A percentile compares a stretch with the other conserved stretches of the same genome.
Evolutionary conservation across 2,329 filamentous ascomycete species (phyloP).

Genomic region (Xylariaceae sp.): DNA sequence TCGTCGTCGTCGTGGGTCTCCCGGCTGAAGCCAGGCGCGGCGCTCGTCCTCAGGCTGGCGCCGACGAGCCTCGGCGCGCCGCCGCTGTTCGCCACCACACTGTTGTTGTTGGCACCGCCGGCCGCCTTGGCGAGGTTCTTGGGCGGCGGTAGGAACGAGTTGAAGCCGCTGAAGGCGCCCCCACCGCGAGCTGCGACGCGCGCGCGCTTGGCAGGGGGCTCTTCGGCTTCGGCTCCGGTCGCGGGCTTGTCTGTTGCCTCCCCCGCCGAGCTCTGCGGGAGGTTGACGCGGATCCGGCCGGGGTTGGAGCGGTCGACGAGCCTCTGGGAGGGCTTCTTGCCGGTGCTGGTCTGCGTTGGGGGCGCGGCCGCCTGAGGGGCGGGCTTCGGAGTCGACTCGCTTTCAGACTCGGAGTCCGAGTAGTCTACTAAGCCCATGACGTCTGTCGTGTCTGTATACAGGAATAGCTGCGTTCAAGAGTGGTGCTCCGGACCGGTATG

Average conservation of each 20-base stretch:
- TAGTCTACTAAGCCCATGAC: constrained; percentile 74
- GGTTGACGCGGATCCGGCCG: constrained; percentile 74
- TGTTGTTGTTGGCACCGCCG: constrained; percentile 23
- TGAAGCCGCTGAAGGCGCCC: constrained; percentile 71
- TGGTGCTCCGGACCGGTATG: no score
- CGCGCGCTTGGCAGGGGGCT: constrained; percentile 64
- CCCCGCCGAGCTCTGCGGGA: constrained; percentile 48
- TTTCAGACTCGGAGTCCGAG: constrained; percentile 71
- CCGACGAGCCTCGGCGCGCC: constrained; percentile 49
- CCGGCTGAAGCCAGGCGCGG: constrained; percentile 73
- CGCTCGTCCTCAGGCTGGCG: constrained; percentile 74
- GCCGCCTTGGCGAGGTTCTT: constrained; percentile 48
- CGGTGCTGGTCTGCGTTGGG: constrained; percentile 19
- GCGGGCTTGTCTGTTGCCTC: constrained; percentile 28
- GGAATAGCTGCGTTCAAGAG: no score
- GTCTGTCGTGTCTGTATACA: background rate
- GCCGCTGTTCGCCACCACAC: constrained; percentile 26
- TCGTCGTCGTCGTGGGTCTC: constrained; percentile 30
- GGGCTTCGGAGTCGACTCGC: constrained; percentile 45
- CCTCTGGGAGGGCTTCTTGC: constrained; percentile 64
- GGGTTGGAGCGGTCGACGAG: constrained; percentile 75
- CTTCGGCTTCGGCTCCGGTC: constrained; percentile 30
- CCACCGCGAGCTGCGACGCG: constrained; percentile 40
- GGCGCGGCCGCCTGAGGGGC: constrained; percentile 6
- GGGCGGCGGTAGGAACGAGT: constrained; percentile 77